Percentiles rank a stretch among this genome's conserved stretches.
These are phyloP conservation scores for Quercus suber DNA, from an alignment of 306 rosid genomes.

Conservation along the genomic window DNA sequence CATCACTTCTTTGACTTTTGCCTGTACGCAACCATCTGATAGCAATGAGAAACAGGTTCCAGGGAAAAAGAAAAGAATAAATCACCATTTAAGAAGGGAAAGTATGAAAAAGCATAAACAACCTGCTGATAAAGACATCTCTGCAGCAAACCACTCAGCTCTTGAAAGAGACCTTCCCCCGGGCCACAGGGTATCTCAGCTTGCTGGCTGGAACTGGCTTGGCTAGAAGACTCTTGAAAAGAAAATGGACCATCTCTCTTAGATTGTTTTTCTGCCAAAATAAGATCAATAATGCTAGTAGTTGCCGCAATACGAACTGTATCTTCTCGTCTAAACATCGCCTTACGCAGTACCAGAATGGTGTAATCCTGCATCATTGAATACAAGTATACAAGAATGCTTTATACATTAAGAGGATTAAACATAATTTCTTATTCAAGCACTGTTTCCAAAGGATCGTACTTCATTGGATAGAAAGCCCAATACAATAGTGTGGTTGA, in stretches of 20 bases:
- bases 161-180: conserved; percentile 34
- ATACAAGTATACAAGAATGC: neutral
- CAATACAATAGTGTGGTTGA: neutral
- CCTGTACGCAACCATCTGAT: conserved; percentile 19
- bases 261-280: conserved; percentile 37
- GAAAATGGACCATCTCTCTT: conserved; percentile 22
- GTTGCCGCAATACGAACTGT: conserved; percentile 39
- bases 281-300: conserved; percentile 33
- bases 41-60: neutral
- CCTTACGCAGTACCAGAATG: conserved; percentile 44
- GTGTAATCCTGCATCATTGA: conserved; percentile 31
- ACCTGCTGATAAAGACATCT: conserved; percentile 47
- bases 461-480: neutral
- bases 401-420: neutral
- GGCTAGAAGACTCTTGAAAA: conserved; percentile 45
- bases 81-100: neutral
- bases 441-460: neutral
- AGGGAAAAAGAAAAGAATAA: neutral
- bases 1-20: conserved; percentile 37
- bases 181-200: conserved; percentile 15
- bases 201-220: conserved; percentile 45
- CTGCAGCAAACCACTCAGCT: conserved; percentile 42
- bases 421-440: neutral
- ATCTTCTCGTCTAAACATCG: conserved; percentile 41
- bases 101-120: neutral